phyloP scores from a whole-genome alignment of 2,329 filamentous ascomycete genomes.

The Botryotinia narcissicola region DNA sequence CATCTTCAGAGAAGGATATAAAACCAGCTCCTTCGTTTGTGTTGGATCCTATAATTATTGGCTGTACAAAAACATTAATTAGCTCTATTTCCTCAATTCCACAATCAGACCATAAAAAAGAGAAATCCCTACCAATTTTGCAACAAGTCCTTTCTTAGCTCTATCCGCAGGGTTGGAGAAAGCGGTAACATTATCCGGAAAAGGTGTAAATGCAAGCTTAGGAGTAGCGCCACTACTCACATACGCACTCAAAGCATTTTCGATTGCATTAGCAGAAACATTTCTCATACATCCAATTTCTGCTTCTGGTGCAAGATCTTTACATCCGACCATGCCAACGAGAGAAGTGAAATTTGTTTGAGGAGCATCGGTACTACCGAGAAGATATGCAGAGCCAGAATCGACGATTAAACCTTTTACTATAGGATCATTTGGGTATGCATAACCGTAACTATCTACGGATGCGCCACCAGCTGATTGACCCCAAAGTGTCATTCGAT shows the following conservation, averaged over 20 bases:
- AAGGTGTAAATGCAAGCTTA: slow-evolving; percentile 23
- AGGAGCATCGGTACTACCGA: slow-evolving; percentile 19
- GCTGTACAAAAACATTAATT: slow-evolving; percentile 22
- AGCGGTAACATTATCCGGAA: not conserved
- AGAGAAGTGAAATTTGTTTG: slow-evolving; percentile 33
- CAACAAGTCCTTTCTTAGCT: not conserved
- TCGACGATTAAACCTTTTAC: slow-evolving; percentile 29
- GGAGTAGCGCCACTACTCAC: slow-evolving; percentile 22
- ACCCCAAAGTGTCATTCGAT: slow-evolving; percentile 64
- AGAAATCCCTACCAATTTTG: slow-evolving; percentile 26
- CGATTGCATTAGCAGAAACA: slow-evolving; percentile 25
- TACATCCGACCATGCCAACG: slow-evolving; percentile 33
- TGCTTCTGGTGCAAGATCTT: slow-evolving; percentile 23
- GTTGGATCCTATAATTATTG: slow-evolving; percentile 35
- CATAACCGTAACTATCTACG: slow-evolving; percentile 34
- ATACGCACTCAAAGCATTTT: slow-evolving; percentile 25
- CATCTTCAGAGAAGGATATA: slow-evolving; percentile 24
- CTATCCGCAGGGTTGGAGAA: not conserved
- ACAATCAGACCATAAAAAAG: accelerated
- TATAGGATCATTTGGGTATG: slow-evolving; percentile 33
- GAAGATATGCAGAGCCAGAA: slow-evolving; percentile 24
- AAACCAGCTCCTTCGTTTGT: slow-evolving; percentile 34
- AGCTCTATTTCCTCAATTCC: not conserved
- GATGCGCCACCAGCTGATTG: slow-evolving; percentile 56
- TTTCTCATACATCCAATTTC: slow-evolving; percentile 35